These are phyloP conservation scores for Eucalyptus erythrocorys DNA, from an alignment of 345 rosid species.

Conservation along the genomic window DNA sequence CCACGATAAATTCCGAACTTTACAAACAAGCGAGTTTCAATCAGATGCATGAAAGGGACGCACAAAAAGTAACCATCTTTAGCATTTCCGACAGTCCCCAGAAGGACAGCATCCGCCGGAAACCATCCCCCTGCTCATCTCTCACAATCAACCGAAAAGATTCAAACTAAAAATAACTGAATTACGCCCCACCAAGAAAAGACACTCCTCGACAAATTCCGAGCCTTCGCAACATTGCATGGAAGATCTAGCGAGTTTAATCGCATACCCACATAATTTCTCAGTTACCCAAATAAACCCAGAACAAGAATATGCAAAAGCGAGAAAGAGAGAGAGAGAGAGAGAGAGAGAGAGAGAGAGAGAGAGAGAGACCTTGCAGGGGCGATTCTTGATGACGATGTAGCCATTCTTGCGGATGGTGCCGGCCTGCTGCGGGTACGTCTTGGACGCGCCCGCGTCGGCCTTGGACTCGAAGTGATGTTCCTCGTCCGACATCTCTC, in stretches of 20 bases:
- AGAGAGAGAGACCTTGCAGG: conserved; percentile 37
- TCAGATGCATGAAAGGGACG: neutral
- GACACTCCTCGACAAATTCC: neutral
- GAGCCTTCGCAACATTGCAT: neutral
- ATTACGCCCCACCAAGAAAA: neutral
- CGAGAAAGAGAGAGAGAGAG: neutral
- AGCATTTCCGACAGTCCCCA: neutral
- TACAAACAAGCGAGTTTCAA: neutral
- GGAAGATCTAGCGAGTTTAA: neutral
- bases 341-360: neutral
- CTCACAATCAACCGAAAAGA: neutral
- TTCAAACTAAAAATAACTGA: neutral
- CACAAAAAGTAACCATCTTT: neutral
- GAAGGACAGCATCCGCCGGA: neutral
- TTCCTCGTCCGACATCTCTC: conserved; percentile 52
- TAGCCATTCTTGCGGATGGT: conserved; percentile 52
- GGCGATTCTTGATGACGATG: conserved; percentile 44
- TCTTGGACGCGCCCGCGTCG: conserved; percentile 59
- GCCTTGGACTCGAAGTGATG: conserved; percentile 58
- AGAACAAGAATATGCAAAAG: neutral
- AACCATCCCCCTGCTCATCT: neutral
- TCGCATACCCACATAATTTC: neutral
- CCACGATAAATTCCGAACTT: neutral
- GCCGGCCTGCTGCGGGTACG: conserved; percentile 58
- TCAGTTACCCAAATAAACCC: neutral